Base-by-base conservation (phyloP, 371 early-diverging fungal genomes). In the Mucor indicus region DNA sequence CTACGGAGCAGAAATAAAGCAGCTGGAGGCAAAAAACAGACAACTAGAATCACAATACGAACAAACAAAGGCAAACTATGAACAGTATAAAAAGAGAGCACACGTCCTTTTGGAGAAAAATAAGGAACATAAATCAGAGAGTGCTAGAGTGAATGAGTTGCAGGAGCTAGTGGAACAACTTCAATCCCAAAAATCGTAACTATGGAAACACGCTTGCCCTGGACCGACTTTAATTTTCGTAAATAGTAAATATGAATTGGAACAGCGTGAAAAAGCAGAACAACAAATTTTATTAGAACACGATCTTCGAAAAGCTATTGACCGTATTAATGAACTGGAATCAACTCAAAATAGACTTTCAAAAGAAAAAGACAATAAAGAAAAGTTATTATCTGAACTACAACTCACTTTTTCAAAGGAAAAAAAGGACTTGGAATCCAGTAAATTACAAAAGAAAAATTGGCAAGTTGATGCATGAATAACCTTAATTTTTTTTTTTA, bases 21-120 rank as follows among this genome's bases (percentile, higher is more conserved):
- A 75, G 27, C 39, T 79, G 72, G 78, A 83, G 58, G 64, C 64
- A n/a, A 79, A 71, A 58, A 61, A 68, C 21, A 54, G 64, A 16
- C 80, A 80, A 40, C 19, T 77, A 17, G 62, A 58, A 16, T 25
- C 50, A 13, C 81, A 84, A 27, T 38, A 74, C 2, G 67, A 67
- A 19, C 73, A 72, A 27, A 56, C 68, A 7, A 71, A 74, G 19
- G 50, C 40, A 12, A 75, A 81, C 39, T 81, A 72, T 59, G 75
- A 75, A n/a, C 81, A 79, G 45, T 84, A 84, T 48, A 81, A 81
- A 49, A 74, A 76, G 44, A 64, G 84, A 9, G 84, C 84, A 6
- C 67, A 68, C 27, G 48, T 66, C n/a, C 47, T 84, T 23, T 50
- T 84, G 4, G 66, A 81, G 31, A 67, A 79, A 48, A 79, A 69